phyloP scores from a whole-genome alignment of 2,329 filamentous ascomycete genomes.

The Septoria petroselini region DNA sequence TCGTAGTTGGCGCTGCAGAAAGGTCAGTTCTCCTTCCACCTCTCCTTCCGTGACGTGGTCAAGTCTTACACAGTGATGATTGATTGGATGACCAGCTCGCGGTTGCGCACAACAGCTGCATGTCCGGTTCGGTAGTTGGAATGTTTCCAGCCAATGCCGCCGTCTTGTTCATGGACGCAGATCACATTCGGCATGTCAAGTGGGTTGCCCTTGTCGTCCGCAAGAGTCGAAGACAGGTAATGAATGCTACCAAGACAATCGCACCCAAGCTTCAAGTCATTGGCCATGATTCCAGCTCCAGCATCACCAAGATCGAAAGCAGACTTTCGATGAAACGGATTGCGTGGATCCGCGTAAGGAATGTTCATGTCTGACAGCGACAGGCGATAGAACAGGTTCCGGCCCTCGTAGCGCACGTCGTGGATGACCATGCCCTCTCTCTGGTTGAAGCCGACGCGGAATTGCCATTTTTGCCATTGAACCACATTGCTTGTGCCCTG shows the following conservation, averaged over 20 bases:
- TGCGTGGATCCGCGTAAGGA: slow-evolving; percentile 60
- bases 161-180: slow-evolving; percentile 69
- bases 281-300: slow-evolving; percentile 64
- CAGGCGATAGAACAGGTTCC: slow-evolving; percentile 65
- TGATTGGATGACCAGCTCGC: slow-evolving; percentile 63
- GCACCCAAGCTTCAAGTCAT: slow-evolving; percentile 66
- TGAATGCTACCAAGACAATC: slow-evolving; percentile 69
- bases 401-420: slow-evolving; percentile 52
- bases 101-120: slow-evolving; percentile 58
- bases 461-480: slow-evolving; percentile 63
- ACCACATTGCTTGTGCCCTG: slow-evolving; percentile 51
- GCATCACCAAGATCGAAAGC: slow-evolving; percentile 69
- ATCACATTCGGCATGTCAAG: slow-evolving; percentile 63
- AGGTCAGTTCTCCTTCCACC: too few species aligned
- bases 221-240: slow-evolving; percentile 58
- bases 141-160: slow-evolving; percentile 67
- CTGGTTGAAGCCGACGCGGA: slow-evolving; percentile 60
- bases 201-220: slow-evolving; percentile 40
- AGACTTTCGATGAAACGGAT: slow-evolving; percentile 66
- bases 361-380: slow-evolving; percentile 67
- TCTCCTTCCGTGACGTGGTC: too few species aligned
- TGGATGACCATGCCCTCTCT: slow-evolving; percentile 66
- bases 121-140: slow-evolving; percentile 63
- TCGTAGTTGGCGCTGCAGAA: slow-evolving; percentile 59
- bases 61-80: slow-evolving; percentile 57